Conservation (phyloP, 176 grass and related monocot species). For the Oryza glumipatula region DNA sequence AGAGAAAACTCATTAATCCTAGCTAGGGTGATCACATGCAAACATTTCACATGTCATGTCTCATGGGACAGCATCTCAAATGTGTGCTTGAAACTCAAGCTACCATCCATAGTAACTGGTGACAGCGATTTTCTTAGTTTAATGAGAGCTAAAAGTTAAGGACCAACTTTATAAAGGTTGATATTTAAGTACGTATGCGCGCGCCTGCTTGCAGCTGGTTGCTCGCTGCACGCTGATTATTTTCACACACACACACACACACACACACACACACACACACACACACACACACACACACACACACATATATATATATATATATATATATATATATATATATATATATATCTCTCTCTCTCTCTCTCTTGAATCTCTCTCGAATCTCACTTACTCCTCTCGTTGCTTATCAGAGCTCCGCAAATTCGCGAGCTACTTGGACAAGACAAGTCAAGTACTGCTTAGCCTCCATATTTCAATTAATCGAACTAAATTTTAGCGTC, state of each 20-base stretch:
- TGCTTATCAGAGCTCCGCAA: too few species aligned
- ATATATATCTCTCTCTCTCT: too few species aligned
- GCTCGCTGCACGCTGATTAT: constrained; percentile 26
- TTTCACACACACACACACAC: neutral
- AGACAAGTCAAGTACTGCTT: too few species aligned
- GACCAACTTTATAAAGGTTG: constrained; percentile 42
- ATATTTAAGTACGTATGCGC: constrained; percentile 14
- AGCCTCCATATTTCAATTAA: too few species aligned
- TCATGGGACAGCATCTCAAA: constrained; percentile 54
- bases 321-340: too few species aligned
- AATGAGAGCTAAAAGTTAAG: constrained; percentile 48
- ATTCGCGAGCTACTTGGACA: too few species aligned
- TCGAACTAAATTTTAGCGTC: too few species aligned
- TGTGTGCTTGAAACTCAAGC: constrained; percentile 73
- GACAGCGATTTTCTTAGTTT: constrained; percentile 41
- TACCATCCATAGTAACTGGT: constrained; percentile 48
- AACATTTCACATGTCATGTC: constrained; percentile 20
- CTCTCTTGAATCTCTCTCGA: too few species aligned
- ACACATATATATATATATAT: too few species aligned
- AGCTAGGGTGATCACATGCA: neutral
- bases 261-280: too few species aligned
- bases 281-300: rapidly evolving
- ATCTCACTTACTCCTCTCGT: too few species aligned
- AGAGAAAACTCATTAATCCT: too few species aligned
- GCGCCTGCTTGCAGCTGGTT: neutral